These are phyloP conservation scores for Talaromyces sp. DNA, from an alignment of 2,329 filamentous ascomycete species.

Conservation along the genomic window DNA sequence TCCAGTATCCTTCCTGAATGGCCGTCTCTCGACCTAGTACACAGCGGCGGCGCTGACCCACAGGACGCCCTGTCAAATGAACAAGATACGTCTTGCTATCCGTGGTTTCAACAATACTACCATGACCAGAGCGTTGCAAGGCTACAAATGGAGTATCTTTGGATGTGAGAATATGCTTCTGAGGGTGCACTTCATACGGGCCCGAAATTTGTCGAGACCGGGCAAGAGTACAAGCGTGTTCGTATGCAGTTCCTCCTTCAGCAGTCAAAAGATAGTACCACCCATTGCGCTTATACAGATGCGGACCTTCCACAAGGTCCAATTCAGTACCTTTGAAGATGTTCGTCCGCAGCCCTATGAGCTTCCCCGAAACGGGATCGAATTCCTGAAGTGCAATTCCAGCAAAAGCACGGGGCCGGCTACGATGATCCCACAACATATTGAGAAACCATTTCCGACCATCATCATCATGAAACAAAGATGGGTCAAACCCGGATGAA, in stretches of 20 bases:
- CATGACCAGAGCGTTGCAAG: constrained; percentile 11
- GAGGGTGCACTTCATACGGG: constrained; percentile 40
- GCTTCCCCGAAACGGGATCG: constrained; percentile 5
- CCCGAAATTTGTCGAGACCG: constrained; percentile 42
- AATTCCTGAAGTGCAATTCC: constrained; percentile 11
- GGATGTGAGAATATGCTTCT: constrained; percentile 44
- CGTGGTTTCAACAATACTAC: constrained; percentile 9
- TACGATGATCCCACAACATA: constrained; percentile 11
- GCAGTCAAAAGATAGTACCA: constrained; percentile 49
- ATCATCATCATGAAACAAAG: constrained; percentile 48
- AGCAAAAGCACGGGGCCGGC: constrained; percentile 2
- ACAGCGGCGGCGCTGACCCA: constrained; percentile 9
- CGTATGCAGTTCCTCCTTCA: constrained; percentile 46
- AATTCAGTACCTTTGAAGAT: constrained; percentile 11
- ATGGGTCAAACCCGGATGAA: constrained; percentile 51
- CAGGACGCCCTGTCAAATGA: constrained; percentile 10
- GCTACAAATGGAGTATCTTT: constrained; percentile 9
- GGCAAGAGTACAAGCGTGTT: constrained; percentile 48
- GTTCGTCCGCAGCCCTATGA: constrained; percentile 5
- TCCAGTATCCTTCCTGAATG: constrained; percentile 10
- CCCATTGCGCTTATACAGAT: constrained; percentile 46
- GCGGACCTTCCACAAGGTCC: constrained; percentile 43
- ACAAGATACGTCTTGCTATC: constrained; percentile 9
- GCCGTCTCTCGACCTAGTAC: constrained; percentile 11
- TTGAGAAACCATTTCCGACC: constrained; percentile 12